Base-by-base conservation (phyloP, 805 yeast genomes). In the Kluyveromyces siamensis region DNA sequence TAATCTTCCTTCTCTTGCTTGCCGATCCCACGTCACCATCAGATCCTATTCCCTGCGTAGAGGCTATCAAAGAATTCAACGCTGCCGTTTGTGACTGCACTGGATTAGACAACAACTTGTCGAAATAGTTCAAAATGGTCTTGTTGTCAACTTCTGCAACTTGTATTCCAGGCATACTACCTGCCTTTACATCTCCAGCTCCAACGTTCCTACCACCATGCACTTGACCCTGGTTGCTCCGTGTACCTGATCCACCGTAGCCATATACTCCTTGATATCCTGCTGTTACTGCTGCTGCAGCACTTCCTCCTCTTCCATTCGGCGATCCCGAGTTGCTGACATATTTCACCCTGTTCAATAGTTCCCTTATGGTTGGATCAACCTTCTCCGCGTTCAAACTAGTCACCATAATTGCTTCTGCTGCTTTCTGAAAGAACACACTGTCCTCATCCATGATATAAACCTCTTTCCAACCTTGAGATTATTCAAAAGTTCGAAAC, bases 351-450 rank as follows among this genome's bases (percentile, higher is more conserved):
- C 66, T 52, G 41, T 57, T 58, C 39, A 63, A 42, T 35, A 63
- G 46, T 46, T 63, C 67, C 47, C 53, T 51, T 41, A 63, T 62
- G 2, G 63, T 57, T 5, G 66, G 67, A 45, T 62, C 63, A 19
- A 58, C 54, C 44, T 55, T 59, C 8, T 58, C 52, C 9, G 55
- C 52, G 36, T 59, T 58, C 39, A 59, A 48, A n/a, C 63, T 56
- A 16, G 62, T 57, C 21, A 61, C 61, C 30, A 60, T 58, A 27
- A 63, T 54, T n/a, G 67, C 67, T 35, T 63, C 67, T 17, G 62
- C 61, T 25, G 66, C 67, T 46, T 57, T 62, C 45, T 55, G 54
- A 41, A 62, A 57, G 50, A 63, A 63, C 1, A 54, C 44, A 14
- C 60, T 51, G 45, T 62, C 65, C 45, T 60, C 67, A 21, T 53